Percentiles rank a stretch among this genome's conserved stretches.
Evolutionary conservation across 768 basidiomycete species (phyloP).

Genomic region (Leccinum sublutescens): DNA sequence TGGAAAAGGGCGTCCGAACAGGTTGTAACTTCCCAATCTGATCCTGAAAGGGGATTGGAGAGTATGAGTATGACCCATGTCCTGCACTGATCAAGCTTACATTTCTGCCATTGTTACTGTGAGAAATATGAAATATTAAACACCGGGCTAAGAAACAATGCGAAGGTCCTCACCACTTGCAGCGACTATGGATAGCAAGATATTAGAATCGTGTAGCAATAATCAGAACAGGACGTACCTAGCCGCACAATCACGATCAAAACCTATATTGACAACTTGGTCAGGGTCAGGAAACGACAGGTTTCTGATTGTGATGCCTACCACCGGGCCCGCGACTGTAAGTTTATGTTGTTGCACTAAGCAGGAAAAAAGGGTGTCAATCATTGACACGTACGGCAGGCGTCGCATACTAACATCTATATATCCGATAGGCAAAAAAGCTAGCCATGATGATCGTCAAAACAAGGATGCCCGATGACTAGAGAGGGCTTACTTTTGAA

Average conservation of each 20-base stretch:
- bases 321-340: slow-evolving; percentile 18
- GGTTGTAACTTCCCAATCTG: slow-evolving; percentile 4
- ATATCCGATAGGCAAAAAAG: slow-evolving; percentile 28
- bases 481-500: slow-evolving; percentile 15
- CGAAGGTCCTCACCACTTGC: slow-evolving; percentile 20
- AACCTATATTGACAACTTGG: slow-evolving; percentile 6
- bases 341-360: slow-evolving; percentile 16
- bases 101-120: slow-evolving; percentile 25
- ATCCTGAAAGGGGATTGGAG: slow-evolving; percentile 13
- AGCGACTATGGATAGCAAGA: slow-evolving; percentile 13
- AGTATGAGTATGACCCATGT: neutral
- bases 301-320: slow-evolving; percentile 2
- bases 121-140: slow-evolving; percentile 1
- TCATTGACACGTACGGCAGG: neutral
- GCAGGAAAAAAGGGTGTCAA: neutral
- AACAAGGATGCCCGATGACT: neutral
- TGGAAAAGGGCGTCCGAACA: slow-evolving; percentile 13
- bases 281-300: neutral
- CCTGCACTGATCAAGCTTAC: slow-evolving; percentile 7
- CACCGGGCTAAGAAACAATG: neutral
- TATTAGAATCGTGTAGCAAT: neutral
- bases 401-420: slow-evolving; percentile 15
- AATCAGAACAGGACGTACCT: slow-evolving; percentile 7
- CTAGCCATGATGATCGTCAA: slow-evolving; percentile 8
- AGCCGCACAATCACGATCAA: slow-evolving; percentile 18